Conservation (phyloP, 176 grass and related monocot genomes). For the Oryza meridionalis region DNA sequence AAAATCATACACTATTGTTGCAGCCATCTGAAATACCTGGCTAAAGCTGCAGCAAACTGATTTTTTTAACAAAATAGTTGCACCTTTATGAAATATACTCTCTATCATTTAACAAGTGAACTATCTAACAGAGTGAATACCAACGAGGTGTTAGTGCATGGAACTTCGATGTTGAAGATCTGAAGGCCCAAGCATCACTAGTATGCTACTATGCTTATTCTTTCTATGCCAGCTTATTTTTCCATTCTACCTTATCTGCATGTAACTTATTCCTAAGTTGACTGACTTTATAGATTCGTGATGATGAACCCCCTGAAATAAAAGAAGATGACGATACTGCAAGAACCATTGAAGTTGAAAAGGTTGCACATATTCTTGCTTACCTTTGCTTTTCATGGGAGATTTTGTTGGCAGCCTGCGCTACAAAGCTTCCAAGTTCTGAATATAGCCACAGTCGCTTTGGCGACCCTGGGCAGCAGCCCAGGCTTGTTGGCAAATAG, state of each 20-base stretch:
- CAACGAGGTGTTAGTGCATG: constrained; percentile 98
- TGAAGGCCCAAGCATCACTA: constrained; percentile 97
- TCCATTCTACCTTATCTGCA: constrained; percentile 10
- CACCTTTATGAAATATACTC: neutral
- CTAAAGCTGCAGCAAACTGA: neutral
- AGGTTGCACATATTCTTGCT: constrained; percentile 55
- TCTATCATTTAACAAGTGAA: neutral
- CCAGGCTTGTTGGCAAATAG: no score
- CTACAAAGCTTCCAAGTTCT: constrained; percentile 14
- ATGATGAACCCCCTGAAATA: constrained; percentile 76
- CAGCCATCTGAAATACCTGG: neutral
- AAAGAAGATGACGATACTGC: constrained; percentile 89
- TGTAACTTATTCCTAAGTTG: constrained; percentile 37
- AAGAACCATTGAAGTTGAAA: constrained; percentile 56
- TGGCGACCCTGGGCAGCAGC: no score
- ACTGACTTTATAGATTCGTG: constrained; percentile 64
- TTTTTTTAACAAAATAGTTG: neutral
- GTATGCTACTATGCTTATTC: constrained; percentile 47
- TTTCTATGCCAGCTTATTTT: constrained; percentile 32
- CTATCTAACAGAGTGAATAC: constrained; percentile 83
- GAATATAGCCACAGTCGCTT: neutral
- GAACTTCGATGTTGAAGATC: constrained; percentile 99
- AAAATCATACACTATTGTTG: neutral
- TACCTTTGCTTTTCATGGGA: neutral
- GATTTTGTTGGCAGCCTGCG: constrained; percentile 13